These are phyloP conservation scores for Myrmaecium sp. DNA, from an alignment of 2,329 filamentous ascomycete genomes.

Conservation along the genomic window DNA sequence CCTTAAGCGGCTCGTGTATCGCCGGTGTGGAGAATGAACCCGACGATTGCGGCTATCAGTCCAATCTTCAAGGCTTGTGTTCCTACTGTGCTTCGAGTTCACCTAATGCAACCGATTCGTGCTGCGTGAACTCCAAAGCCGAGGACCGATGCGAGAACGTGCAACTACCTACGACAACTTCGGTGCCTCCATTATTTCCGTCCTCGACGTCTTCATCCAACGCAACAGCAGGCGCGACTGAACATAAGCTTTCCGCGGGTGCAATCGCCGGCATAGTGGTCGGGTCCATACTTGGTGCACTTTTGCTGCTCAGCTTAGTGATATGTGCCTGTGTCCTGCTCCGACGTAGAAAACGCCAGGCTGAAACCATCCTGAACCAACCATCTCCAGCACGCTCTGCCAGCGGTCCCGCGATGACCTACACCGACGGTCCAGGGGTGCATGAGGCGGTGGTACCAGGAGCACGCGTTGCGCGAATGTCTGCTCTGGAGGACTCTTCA, in stretches of 20 bases:
- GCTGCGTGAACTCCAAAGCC: slow-evolving; percentile 72
- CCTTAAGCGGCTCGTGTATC: slow-evolving; percentile 61
- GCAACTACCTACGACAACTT: slow-evolving; percentile 54
- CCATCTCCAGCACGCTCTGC: slow-evolving; percentile 46
- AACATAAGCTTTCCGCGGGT: slow-evolving; percentile 52
- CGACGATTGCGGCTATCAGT: slow-evolving; percentile 68
- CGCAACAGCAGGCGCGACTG: slow-evolving; percentile 19
- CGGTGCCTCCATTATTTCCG: slow-evolving; percentile 39
- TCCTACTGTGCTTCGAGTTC: slow-evolving; percentile 72
- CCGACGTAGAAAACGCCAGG: slow-evolving; percentile 42
- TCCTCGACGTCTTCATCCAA: slow-evolving; percentile 45
- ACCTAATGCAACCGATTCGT: slow-evolving; percentile 84
- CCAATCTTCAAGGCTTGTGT: slow-evolving; percentile 60
- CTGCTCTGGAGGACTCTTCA: slow-evolving; percentile 65
- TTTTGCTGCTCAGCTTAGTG: slow-evolving; percentile 50
- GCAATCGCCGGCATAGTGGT: slow-evolving; percentile 83
- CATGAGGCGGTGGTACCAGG: slow-evolving; percentile 48
- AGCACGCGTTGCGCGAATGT: slow-evolving; percentile 88
- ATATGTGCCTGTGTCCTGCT: slow-evolving; percentile 40
- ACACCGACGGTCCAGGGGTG: slow-evolving; percentile 22
- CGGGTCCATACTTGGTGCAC: slow-evolving; percentile 55
- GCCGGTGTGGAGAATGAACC: slow-evolving; percentile 64
- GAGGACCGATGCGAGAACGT: slow-evolving; percentile 57
- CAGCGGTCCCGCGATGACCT: slow-evolving; percentile 22
- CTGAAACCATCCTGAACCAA: slow-evolving; percentile 73